Evolutionary conservation across 768 basidiomycete species (phyloP).

Genomic region (Cystobasidiopsis lactophilus): DNA sequence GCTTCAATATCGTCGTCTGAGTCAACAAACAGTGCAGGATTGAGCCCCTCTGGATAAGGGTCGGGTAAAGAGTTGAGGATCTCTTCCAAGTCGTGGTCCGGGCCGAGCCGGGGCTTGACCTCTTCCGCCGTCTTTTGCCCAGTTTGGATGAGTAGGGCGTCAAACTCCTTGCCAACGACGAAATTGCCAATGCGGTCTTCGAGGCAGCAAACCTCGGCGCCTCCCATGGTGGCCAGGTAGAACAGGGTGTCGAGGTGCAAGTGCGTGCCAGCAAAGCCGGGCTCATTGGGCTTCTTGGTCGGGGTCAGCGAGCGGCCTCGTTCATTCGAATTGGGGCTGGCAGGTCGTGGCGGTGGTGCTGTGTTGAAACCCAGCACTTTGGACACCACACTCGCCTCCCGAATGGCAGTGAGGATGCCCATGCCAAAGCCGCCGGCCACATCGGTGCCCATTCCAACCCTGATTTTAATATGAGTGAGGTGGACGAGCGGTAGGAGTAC

Average conservation of each 20-base stretch:
- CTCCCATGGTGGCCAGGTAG: slow-evolving; percentile 78
- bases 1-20: slow-evolving; percentile 29
- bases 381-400: slow-evolving; percentile 45
- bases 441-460: slow-evolving; percentile 65
- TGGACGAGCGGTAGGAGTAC: no score
- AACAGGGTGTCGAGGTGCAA: slow-evolving; percentile 54
- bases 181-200: slow-evolving; percentile 53
- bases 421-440: slow-evolving; percentile 57
- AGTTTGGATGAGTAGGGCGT: slow-evolving; percentile 56
- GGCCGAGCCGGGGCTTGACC: slow-evolving; percentile 41
- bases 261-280: slow-evolving; percentile 25
- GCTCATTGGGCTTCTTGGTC: background rate
- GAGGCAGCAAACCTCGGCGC: slow-evolving; percentile 59
- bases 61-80: slow-evolving; percentile 6
- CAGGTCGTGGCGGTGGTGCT: background rate
- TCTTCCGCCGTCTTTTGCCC: slow-evolving; percentile 25
- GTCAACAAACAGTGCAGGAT: slow-evolving; percentile 18
- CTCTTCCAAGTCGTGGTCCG: slow-evolving; percentile 24
- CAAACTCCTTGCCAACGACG: slow-evolving; percentile 60
- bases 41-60: slow-evolving; percentile 7
- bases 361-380: slow-evolving; percentile 32
- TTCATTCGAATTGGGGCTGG: background rate
- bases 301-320: slow-evolving; percentile 8
- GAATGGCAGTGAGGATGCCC: slow-evolving; percentile 22
- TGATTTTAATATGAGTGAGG: no score